Percentiles rank a stretch among this genome's conserved stretches.
Evolutionary conservation across 2,329 filamentous ascomycete genomes (phyloP).

Genomic region (Phyllosticta ampelicida): DNA sequence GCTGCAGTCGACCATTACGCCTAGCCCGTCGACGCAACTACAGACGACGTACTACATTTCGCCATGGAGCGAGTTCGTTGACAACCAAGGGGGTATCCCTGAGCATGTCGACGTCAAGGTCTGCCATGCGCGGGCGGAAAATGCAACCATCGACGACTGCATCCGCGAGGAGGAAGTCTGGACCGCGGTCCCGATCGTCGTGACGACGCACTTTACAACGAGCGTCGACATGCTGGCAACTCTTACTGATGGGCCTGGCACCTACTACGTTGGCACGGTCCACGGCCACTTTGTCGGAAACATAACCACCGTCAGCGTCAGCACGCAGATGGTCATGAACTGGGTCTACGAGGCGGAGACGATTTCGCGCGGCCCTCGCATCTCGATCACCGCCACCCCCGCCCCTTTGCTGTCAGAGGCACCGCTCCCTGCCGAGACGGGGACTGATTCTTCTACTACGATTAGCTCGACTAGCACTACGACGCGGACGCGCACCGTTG

Average conservation of each 20-base stretch:
- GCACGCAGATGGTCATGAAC: conserved; percentile 27
- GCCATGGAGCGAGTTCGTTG: conserved; percentile 33
- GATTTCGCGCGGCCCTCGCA: conserved; percentile 14
- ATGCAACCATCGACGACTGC: conserved; percentile 29
- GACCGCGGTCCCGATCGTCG: conserved; percentile 30
- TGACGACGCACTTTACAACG: conserved; percentile 24
- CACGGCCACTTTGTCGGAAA: conserved; percentile 28
- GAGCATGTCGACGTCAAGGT: conserved; percentile 32
- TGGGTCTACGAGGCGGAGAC: conserved; percentile 27
- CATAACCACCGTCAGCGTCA: conserved; percentile 28
- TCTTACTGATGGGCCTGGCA: conserved; percentile 21
- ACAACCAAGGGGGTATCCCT: conserved; percentile 22
- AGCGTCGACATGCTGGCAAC: conserved; percentile 31
- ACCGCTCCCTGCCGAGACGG: neutral
- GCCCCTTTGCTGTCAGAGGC: neutral
- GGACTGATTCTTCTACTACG: neutral
- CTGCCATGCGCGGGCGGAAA: conserved; percentile 24
- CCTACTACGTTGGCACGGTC: conserved; percentile 29
- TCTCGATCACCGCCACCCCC: neutral
- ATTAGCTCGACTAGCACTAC: conserved; percentile 2
- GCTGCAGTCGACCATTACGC: conserved; percentile 20
- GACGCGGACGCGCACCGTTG: conserved; percentile 3
- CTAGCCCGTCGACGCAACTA: conserved; percentile 27
- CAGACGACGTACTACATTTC: conserved; percentile 36
- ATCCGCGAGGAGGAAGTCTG: conserved; percentile 32